phyloP scores from a whole-genome alignment of 352 stramenopile species.

The Thraustochytrium sp. region DNA sequence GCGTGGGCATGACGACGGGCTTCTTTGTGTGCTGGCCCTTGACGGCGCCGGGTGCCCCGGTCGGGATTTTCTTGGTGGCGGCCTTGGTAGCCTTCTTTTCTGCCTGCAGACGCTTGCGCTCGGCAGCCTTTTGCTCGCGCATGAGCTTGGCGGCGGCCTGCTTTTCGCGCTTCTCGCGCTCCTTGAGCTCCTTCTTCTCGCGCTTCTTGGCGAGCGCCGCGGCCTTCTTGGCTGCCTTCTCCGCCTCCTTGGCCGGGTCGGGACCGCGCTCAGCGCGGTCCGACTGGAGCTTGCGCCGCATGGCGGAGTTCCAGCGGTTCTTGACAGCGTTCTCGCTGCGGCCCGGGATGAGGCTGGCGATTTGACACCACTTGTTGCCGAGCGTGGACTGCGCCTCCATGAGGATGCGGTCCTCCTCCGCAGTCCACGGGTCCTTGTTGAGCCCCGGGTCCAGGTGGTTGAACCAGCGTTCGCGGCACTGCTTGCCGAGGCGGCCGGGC shows the following conservation, averaged over 20 bases:
- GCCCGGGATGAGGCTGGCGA: conserved; percentile 75
- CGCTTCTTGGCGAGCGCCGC: conserved; percentile 46
- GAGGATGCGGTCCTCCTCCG: conserved; percentile 87
- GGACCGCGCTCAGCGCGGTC: neutral
- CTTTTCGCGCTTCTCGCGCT: conserved; percentile 2
- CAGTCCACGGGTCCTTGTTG: conserved; percentile 88
- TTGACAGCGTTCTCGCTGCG: conserved; percentile 87
- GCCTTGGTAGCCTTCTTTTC: conserved; percentile 10
- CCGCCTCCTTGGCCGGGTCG: conserved; percentile 3
- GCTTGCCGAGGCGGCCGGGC: conserved; percentile 78
- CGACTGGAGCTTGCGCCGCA: conserved; percentile 46
- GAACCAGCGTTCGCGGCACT: conserved; percentile 88
- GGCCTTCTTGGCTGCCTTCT: conserved; percentile 51
- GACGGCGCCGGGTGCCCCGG: neutral
- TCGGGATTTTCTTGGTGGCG: neutral
- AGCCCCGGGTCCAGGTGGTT: conserved; percentile 88
- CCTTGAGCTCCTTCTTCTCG: conserved; percentile 39
- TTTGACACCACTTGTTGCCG: conserved; percentile 84
- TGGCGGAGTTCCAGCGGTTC: conserved; percentile 74
- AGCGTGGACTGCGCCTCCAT: conserved; percentile 69
- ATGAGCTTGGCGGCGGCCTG: neutral
- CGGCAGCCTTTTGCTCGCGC: conserved; percentile 5
- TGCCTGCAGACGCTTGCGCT: neutral
- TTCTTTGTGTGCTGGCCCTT: neutral
- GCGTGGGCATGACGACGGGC: neutral